These are phyloP conservation scores for Malus hybrid DNA, from an alignment of 331 rosid species.

Conservation along the genomic window DNA sequence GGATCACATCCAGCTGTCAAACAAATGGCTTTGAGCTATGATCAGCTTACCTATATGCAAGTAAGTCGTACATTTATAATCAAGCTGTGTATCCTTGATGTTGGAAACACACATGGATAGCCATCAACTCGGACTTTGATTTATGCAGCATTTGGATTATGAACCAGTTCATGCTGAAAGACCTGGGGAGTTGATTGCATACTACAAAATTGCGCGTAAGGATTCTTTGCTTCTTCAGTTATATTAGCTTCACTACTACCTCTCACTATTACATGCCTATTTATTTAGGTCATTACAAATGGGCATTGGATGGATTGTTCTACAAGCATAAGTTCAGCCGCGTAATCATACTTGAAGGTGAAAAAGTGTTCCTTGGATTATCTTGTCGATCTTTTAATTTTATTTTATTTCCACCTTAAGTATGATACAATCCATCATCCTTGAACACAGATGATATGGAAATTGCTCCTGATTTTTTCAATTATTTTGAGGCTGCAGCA, in stretches of 20 bases:
- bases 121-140: constrained; percentile 14
- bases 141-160: constrained; percentile 81
- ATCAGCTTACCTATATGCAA: constrained; percentile 80
- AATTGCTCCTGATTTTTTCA: constrained; percentile 94
- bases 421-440: constrained; percentile 5
- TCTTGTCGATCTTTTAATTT: background rate
- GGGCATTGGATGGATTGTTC: constrained; percentile 90
- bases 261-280: background rate
- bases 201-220: constrained; percentile 90
- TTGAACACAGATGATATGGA: constrained; percentile 88
- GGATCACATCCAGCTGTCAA: constrained; percentile 69
- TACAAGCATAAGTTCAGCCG: constrained; percentile 74
- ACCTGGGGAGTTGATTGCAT: constrained; percentile 89
- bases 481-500: constrained; percentile 83
- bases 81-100: background rate
- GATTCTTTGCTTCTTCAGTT: background rate
- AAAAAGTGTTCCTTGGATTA: background rate
- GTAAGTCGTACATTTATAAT: constrained; percentile 24
- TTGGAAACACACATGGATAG: background rate
- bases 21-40: constrained; percentile 72
- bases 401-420: background rate
- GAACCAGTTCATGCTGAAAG: constrained; percentile 55
- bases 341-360: constrained; percentile 95
- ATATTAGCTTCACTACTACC: background rate
- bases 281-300: constrained; percentile 80